Base-by-base conservation (phyloP, 345 rosid genomes). In the Ricinus communis region DNA sequence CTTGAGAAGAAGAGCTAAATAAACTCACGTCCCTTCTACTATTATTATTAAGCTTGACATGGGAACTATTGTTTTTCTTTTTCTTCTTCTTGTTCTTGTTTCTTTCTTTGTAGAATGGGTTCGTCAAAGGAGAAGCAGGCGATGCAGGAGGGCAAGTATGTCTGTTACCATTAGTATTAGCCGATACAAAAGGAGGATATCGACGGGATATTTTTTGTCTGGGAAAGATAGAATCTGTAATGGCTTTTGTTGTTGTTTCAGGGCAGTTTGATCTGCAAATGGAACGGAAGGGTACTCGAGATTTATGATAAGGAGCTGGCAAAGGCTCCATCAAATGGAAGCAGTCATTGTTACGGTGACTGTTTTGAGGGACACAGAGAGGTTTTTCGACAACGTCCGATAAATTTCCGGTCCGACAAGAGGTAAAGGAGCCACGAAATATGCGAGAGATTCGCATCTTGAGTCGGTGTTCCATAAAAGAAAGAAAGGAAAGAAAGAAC, bases 401-500 rank as follows among this genome's bases (percentile, higher is more conserved):
- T 30, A 85, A 36, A 75, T 85, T 80, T 60, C 88, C 66, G 74
- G 86, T 62, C 57, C 87, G 82, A 75, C 98, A 93, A 8, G 91
- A 80, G 49, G 71, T 75, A 31, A 91, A 83, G 45, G 97, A 85
- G 66, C 90, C 72, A 2, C 84, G 86, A 71, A 90, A 80, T 75
- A 90, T 72, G 71, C 89, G 86, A 74, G 93, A 84, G 81, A 93
- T 74, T 60, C 85, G 77, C 56, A 74, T 84, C 78, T 76, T 91
- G 73, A 91, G 76, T 60, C 85, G 74, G 65, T 80, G 84, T 76
- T 91, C 98, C 77, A 86, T 92, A 46, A 24, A n/a, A n/a, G n/a
- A n/a, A n/a, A n/a, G 65, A 52, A 65, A 75, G 66, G 60, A 19
- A 72, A 71, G 54, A 71, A 21, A 33, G 21, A 33, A 8, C 0